These are phyloP conservation scores for Aspergillus sp. DNA, from an alignment of 2,329 filamentous ascomycete species.

Conservation along the genomic window DNA sequence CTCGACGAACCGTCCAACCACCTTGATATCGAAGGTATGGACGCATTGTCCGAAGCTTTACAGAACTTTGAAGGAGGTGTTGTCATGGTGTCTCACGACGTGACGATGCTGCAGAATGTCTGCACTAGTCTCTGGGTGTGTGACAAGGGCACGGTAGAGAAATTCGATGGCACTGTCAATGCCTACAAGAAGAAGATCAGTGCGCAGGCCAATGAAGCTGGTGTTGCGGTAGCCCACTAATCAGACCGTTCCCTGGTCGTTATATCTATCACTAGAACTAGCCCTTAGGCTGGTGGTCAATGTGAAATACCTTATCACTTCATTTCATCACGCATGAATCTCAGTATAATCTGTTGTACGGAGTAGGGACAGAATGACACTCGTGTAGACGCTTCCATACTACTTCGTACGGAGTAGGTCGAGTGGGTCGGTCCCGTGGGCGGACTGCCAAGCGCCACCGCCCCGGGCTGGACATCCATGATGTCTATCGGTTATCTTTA, in stretches of 20 bases:
- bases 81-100: slow-evolving; percentile 98
- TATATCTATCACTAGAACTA: slow-evolving; percentile 6
- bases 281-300: not conserved
- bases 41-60: slow-evolving; percentile 82
- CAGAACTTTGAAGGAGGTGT: slow-evolving; percentile 89
- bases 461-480: no score
- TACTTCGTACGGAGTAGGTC: no score
- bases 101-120: slow-evolving; percentile 96
- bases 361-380: no score
- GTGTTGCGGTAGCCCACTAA: slow-evolving; percentile 60
- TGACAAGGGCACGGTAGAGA: slow-evolving; percentile 88
- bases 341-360: no score
- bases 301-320: not conserved
- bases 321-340: no score
- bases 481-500: no score
- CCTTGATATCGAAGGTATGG: slow-evolving; percentile 98
- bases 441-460: no score
- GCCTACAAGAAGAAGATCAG: slow-evolving; percentile 97
- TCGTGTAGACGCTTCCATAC: no score
- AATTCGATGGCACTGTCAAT: slow-evolving; percentile 93
- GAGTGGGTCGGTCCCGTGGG: no score
- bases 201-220: slow-evolving; percentile 81
- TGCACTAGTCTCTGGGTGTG: slow-evolving; percentile 96
- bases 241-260: not conserved
- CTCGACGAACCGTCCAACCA: slow-evolving; percentile 99